These are phyloP conservation scores for Gymnopus androsaceus DNA, from an alignment of 1,284 basidiomycete species.

Conservation along the genomic window DNA sequence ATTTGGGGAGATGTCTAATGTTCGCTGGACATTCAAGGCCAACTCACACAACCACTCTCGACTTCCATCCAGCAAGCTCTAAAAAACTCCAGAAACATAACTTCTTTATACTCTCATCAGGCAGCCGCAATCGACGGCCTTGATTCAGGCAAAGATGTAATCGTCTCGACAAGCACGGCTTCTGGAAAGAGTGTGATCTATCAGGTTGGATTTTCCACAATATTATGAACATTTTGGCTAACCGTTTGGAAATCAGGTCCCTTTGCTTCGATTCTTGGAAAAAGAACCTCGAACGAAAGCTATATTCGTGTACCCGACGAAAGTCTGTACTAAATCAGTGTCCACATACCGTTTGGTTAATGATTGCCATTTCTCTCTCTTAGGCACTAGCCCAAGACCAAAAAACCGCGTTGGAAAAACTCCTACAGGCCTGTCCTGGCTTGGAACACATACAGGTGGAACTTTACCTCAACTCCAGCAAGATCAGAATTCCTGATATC, in stretches of 20 bases:
- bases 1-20: neutral
- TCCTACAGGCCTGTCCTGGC: constrained; percentile 64
- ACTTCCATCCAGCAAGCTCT: constrained; percentile 61
- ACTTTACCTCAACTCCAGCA: neutral
- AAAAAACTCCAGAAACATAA: constrained; percentile 63
- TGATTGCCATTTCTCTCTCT: neutral
- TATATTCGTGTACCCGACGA: constrained; percentile 90
- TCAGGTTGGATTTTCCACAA: constrained; percentile 49
- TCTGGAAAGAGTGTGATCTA: constrained; percentile 93
- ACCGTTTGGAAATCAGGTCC: constrained; percentile 51
- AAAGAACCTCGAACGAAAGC: constrained; percentile 66
- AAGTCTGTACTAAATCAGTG: constrained; percentile 43
- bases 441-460: constrained; percentile 62
- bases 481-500: neutral
- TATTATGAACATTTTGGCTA: neutral
- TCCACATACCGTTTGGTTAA: neutral
- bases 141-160: constrained; percentile 66
- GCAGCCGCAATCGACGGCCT: constrained; percentile 75
- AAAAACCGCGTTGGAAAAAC: constrained; percentile 63
- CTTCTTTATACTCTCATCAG: constrained; percentile 78
- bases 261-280: constrained; percentile 71
- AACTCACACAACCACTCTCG: constrained; percentile 60
- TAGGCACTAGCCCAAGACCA: constrained; percentile 92
- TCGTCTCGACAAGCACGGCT: constrained; percentile 89
- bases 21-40: constrained; percentile 36